phyloP scores from a whole-genome alignment of 768 basidiomycete species.

The Auricularia auricula-judae region DNA sequence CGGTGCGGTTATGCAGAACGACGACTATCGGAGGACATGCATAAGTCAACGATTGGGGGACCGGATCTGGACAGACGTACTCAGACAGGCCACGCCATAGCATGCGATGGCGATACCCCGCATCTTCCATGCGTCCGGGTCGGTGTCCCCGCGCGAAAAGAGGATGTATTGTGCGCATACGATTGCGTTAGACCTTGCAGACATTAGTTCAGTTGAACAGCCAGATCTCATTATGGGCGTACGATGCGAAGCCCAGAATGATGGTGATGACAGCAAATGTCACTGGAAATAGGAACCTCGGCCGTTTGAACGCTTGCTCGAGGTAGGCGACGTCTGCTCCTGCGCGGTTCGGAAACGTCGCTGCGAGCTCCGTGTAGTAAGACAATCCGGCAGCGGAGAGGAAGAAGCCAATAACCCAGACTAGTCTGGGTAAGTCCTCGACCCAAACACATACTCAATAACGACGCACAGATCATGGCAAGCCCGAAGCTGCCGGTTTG shows the following conservation, averaged over 20 bases:
- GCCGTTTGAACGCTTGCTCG: not conserved
- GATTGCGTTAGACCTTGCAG: slow-evolving; percentile 9
- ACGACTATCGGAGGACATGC: slow-evolving; percentile 10
- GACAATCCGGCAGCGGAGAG: not conserved
- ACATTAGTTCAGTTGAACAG: not conserved
- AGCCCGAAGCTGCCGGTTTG: not conserved
- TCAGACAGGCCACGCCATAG: not conserved
- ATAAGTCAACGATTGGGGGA: slow-evolving; percentile 17
- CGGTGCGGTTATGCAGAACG: not conserved
- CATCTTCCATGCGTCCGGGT: slow-evolving; percentile 12
- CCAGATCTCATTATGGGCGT: not conserved
- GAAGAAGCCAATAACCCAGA: not conserved
- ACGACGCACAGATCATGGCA: not conserved
- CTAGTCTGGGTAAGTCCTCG: not conserved
- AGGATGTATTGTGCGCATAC: slow-evolving; percentile 19
- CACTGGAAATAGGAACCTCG: not conserved
- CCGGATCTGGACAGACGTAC: slow-evolving; percentile 9
- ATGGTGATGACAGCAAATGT: not conserved
- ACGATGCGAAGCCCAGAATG: not conserved
- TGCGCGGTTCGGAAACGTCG: not conserved
- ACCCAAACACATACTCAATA: too few relatives aligned
- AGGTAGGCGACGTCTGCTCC: not conserved
- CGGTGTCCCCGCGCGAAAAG: slow-evolving; percentile 9
- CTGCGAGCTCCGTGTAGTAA: not conserved
- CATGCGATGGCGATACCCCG: slow-evolving; percentile 9